phyloP scores from a whole-genome alignment of 352 stramenopile species.

The Elongisporangium anandrum region DNA sequence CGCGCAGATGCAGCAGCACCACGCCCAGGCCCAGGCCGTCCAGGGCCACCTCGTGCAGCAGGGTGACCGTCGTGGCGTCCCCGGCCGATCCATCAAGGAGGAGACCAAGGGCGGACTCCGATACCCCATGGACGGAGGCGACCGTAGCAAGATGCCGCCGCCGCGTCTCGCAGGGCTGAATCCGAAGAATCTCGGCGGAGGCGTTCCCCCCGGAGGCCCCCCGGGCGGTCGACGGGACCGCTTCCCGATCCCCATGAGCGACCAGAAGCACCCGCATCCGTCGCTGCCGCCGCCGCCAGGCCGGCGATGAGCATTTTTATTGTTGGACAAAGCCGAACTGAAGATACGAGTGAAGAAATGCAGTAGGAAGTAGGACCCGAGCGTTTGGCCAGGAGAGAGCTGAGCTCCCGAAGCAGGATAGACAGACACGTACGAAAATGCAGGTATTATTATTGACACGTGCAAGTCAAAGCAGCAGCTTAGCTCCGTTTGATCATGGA shows the following conservation, averaged over 20 bases:
- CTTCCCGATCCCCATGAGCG: slow-evolving; percentile 70
- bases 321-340: slow-evolving; percentile 1
- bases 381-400: not conserved
- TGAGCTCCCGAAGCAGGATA: not conserved
- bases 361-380: slow-evolving; percentile 3
- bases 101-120: slow-evolving; percentile 55
- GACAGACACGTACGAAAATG: not conserved
- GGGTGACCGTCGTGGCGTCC: slow-evolving; percentile 50
- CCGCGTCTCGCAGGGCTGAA: slow-evolving; percentile 66
- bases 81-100: slow-evolving; percentile 63
- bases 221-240: slow-evolving; percentile 51
- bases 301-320: slow-evolving; percentile 39
- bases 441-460: slow-evolving; percentile 4
- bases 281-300: slow-evolving; percentile 64
- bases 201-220: slow-evolving; percentile 25
- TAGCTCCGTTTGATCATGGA: too few species aligned
- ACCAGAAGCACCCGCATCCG: slow-evolving; percentile 67
- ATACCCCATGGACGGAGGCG: slow-evolving; percentile 60
- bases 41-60: slow-evolving; percentile 50
- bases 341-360: slow-evolving; percentile 8
- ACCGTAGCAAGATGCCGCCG: slow-evolving; percentile 49
- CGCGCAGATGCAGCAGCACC: slow-evolving; percentile 26
- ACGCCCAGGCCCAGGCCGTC: slow-evolving; percentile 48
- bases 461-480: slow-evolving; percentile 7
- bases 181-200: slow-evolving; percentile 61